Evolutionary conservation across 2,329 filamentous ascomycete genomes (phyloP), one percentile per base, ranked within the genome.

Genomic region (Colletotrichum horii): DNA sequence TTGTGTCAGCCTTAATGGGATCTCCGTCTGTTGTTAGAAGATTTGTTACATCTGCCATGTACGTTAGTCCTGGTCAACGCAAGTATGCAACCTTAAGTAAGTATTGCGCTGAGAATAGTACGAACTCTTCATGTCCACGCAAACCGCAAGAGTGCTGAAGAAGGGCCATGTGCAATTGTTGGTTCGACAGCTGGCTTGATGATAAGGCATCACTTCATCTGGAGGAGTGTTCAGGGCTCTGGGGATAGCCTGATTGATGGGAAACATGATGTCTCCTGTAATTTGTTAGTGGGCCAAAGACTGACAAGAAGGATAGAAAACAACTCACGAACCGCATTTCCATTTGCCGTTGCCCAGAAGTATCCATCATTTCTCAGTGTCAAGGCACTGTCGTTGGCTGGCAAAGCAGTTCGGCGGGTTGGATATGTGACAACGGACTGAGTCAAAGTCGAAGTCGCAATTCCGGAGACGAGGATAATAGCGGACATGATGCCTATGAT

Each of bases 361-460:
- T 43, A 62, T 6, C 66, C 28, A n/a, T 65, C 58, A 12, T 48
- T 48, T 32, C 36, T 65, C 26, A 30, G 24, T 5, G 67, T 61
- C 4, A 58, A 22, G 6, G 60, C 60, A 2, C 19, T 70, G 19
- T 58, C 67, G 8, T 64, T 56, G 11, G 15, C 60, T 19, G 58
- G 28, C 9, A 55, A 26, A 5, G 26, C 67, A 19, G 75, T 19
- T 4, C 43, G 52, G 6, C 71, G 65, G 1, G 67, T 65, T 7
- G 58, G 58, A 6, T 78, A 77, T 11, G 74, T 58, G 14, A 78
- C 68, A 15, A 74, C 71, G 5, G 70, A 77, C 48, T 78, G 77
- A 9, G 77, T 78, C 15, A 78, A 4, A 36, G 71, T 76, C 6
- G 77, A 78, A 1, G 76, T 78, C 7, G 60, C 77, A 16, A 78